Base-by-base conservation (phyloP, 805 yeast genomes). In the Metschnikowia lachancei region DNA sequence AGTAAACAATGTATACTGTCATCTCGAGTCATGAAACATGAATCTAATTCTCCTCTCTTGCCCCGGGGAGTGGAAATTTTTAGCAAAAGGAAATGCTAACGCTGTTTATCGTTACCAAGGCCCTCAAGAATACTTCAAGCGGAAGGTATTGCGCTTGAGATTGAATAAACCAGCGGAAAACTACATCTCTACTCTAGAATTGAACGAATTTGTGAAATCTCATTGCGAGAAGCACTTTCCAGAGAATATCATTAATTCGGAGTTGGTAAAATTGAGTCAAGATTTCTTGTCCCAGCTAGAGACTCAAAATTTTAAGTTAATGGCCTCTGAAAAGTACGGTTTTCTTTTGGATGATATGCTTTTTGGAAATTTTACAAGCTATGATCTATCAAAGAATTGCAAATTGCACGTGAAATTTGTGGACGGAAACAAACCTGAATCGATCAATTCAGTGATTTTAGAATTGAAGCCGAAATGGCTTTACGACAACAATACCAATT, bases 71-170 rank as follows among this genome's bases (percentile, higher is more conserved):
- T 77, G 82, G 82, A 45, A 46, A 6, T 71, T 66, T 52, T 60
- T 72, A 36, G 74, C 72, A 13, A 69, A 68, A 33, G 83, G 83
- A 0, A 65, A 70, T 18, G 82, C 83, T 33, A 78, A 78, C 49
- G 70, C 72, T 2, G 65, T 78, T 4, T 75, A 74, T 54, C 57
- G 58, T 37, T 75, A 76, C 51, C 53, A 44, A 1, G 81, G 80
- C 1, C 33, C 41, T 13, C 61, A 64, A 39, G 63, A 60, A n/a
- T 52, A 53, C 13, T 60, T 74, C 9, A 43, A 52, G 20, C 66
- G 63, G 16, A 72, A 70, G 47, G 66, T 75, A 10, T 52, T 78
- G 19, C 58, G 83, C 19, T 56, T 58, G 51, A 58, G 68, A 19
- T 52, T 66, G n/a, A 56, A 62, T 11, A 64, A 69, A 61, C 51